Evolutionary conservation across 164 flowering plant genomes (phyloP).

Genomic region (Aristolochia contorta): DNA sequence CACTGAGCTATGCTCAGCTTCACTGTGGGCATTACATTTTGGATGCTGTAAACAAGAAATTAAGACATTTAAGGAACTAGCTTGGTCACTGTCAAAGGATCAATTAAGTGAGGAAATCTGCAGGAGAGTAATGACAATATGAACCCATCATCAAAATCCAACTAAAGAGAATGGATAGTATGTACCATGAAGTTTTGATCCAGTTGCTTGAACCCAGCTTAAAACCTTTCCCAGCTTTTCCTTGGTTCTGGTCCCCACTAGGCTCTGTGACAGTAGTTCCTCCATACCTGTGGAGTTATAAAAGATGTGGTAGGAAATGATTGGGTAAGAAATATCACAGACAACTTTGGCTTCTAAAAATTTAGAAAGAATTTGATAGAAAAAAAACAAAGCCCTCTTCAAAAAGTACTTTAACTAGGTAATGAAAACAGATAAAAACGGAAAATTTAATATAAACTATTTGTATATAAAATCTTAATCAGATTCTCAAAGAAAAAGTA

Average conservation of each 20-base stretch:
- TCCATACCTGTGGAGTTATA: constrained; percentile 26
- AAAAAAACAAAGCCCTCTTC: not conserved
- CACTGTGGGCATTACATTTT: no score
- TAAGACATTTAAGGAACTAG: no score
- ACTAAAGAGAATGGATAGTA: not conserved
- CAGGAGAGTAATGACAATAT: no score
- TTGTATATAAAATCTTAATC: no score
- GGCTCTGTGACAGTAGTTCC: constrained; percentile 27
- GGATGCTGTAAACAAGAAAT: no score
- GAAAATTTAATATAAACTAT: not conserved
- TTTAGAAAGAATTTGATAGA: not conserved
- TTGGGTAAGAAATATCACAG: not conserved
- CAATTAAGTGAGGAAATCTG: no score
- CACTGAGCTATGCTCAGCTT: no score
- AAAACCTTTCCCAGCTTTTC: constrained; percentile 55
- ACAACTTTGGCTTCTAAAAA: not conserved
- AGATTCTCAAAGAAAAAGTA: no score
- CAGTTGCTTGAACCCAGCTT: constrained; percentile 39
- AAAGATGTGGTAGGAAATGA: not conserved
- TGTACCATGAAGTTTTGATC: constrained; percentile 16
- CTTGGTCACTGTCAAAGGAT: no score
- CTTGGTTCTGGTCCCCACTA: constrained; percentile 36
- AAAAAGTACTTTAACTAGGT: not conserved
- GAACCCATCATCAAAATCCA: no score
- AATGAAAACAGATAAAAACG: not conserved